These are phyloP conservation scores for Penicillium griseofulvum DNA, from an alignment of 2,329 filamentous ascomycete species.

Conservation along the genomic window DNA sequence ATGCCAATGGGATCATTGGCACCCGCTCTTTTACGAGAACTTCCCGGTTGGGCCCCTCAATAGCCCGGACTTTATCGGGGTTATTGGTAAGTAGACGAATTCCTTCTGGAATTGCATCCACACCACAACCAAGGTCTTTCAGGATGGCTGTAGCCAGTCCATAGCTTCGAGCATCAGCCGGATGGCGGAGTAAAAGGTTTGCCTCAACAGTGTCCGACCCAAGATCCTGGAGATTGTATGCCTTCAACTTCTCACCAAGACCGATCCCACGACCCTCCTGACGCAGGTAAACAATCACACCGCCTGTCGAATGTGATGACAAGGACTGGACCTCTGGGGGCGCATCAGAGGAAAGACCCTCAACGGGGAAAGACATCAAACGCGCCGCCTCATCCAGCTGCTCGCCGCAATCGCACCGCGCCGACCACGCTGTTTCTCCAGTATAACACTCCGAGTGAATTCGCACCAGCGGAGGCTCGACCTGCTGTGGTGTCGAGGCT, in stretches of 20 bases:
- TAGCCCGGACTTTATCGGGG: conserved; percentile 90
- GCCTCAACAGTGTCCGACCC: conserved; percentile 98
- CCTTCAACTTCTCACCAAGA: conserved; percentile 91
- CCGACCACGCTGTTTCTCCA: conserved; percentile 97
- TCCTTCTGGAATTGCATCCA: conserved; percentile 57
- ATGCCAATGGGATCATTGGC: conserved; percentile 91
- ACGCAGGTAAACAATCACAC: conserved; percentile 91
- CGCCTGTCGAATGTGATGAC: conserved; percentile 62
- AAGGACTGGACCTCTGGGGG: conserved; percentile 26
- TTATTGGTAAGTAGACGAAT: conserved; percentile 92
- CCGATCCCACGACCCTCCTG: conserved; percentile 97
- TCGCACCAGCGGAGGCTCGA: conserved; percentile 70
- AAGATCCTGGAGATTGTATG: conserved; percentile 95
- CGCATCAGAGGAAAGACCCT: conserved; percentile 30
- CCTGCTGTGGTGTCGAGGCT: conserved; percentile 18
- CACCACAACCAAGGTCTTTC: conserved; percentile 71
- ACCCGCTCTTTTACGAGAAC: conserved; percentile 85
- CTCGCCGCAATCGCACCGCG: conserved; percentile 95
- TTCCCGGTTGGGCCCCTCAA: conserved; percentile 88
- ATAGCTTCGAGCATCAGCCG: conserved; percentile 91
- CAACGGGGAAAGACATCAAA: conserved; percentile 72
- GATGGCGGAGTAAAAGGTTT: conserved; percentile 84
- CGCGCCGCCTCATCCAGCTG: conserved; percentile 94
- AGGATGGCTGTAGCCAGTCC: conserved; percentile 96
- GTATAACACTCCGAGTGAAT: conserved; percentile 99